phyloP scores from a whole-genome alignment of 331 rosid species.

The Prunus yedoensis region DNA sequence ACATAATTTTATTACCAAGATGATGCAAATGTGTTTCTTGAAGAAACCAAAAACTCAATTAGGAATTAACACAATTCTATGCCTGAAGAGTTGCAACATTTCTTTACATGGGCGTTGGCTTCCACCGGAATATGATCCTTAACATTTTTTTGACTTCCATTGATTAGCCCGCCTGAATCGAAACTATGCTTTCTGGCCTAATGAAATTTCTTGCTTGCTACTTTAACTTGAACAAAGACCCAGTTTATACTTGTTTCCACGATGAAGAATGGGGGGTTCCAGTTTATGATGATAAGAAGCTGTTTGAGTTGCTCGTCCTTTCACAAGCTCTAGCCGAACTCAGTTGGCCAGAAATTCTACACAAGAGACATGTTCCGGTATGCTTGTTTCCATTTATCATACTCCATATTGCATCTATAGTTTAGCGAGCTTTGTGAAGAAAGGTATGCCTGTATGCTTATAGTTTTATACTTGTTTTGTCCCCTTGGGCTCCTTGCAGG shows the following conservation, averaged over 20 bases:
- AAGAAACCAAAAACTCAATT: neutral
- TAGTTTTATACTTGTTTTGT: constrained; percentile 17
- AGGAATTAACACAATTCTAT: neutral
- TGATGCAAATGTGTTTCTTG: no score
- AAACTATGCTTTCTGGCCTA: neutral
- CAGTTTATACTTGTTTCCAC: constrained; percentile 66
- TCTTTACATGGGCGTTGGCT: neutral
- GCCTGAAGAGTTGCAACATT: neutral
- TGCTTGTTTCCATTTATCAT: neutral
- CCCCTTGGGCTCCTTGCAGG: constrained; percentile 40
- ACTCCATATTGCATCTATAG: neutral
- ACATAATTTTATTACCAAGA: no score
- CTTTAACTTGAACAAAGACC: constrained; percentile 39
- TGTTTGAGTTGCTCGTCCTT: constrained; percentile 73
- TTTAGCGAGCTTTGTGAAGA: neutral
- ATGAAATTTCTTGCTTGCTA: neutral
- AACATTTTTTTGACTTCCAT: neutral
- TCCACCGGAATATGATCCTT: neutral
- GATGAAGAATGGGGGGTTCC: constrained; percentile 97
- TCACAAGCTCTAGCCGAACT: constrained; percentile 92
- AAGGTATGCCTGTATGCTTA: neutral
- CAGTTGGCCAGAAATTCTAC: constrained; percentile 74
- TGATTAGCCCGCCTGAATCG: neutral
- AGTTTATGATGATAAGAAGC: constrained; percentile 64
- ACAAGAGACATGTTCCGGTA: constrained; percentile 69